These are phyloP conservation scores for Malassezia sympodialis DNA, from an alignment of 1,284 basidiomycete genomes.

Conservation along the genomic window DNA sequence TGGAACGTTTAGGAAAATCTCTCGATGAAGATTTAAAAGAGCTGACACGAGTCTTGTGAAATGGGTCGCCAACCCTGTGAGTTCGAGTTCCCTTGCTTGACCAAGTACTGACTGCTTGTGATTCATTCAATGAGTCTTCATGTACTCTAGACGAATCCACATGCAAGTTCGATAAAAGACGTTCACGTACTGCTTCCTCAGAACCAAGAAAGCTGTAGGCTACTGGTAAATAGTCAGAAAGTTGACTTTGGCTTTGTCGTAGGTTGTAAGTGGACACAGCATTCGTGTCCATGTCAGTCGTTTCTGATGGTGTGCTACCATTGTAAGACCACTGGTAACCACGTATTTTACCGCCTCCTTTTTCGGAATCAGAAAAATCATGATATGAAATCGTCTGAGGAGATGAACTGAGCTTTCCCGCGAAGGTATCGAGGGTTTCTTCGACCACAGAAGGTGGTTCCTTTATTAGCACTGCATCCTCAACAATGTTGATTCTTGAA, in stretches of 20 bases:
- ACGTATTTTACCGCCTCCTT: too few relatives aligned
- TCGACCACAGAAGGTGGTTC: background rate
- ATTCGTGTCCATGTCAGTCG: background rate
- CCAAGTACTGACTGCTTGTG: background rate
- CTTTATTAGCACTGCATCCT: background rate
- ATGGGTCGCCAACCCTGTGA: background rate
- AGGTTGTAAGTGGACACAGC: background rate
- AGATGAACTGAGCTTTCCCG: background rate
- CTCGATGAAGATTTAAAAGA: background rate
- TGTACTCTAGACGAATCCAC: background rate
- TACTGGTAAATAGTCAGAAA: background rate
- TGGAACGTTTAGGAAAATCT: background rate
- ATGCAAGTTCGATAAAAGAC: background rate
- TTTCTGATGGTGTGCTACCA: background rate
- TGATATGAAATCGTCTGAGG: background rate
- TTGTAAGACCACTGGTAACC: too few relatives aligned
- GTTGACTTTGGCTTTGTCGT: background rate
- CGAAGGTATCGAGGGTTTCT: background rate
- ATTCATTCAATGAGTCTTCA: background rate
- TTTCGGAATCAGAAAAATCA: background rate
- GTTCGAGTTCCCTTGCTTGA: background rate
- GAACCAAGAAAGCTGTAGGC: conserved; percentile 1
- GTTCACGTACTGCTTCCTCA: background rate
- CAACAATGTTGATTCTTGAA: background rate
- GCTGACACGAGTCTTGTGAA: background rate